A percentile compares a stretch with the other conserved stretches of the same genome.
Conservation (phyloP, 176 grass and related monocot species). For the Saccharum officinarum region DNA sequence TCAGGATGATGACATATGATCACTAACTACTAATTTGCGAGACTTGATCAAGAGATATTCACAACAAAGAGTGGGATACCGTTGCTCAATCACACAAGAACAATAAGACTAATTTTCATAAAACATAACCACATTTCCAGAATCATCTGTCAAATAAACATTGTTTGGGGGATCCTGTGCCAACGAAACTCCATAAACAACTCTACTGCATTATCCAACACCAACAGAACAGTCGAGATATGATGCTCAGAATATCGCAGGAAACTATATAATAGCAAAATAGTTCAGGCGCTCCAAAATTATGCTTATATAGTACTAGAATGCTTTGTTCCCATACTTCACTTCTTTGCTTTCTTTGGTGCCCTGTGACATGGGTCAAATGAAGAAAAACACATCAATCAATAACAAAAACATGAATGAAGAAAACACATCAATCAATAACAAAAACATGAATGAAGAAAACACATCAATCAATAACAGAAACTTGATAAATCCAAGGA, state of each 20-base stretch:
- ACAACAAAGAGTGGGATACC: not conserved
- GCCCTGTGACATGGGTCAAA: not conserved
- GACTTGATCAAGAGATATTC: not conserved
- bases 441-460: not conserved
- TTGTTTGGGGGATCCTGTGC: not conserved
- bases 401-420: not conserved
- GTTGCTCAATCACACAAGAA: not conserved
- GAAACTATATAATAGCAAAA: not conserved
- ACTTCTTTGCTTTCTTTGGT: slow-evolving; percentile 18
- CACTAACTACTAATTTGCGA: not conserved
- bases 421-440: not conserved
- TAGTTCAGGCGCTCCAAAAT: slow-evolving; percentile 12
- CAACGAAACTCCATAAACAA: not conserved
- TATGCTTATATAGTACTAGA: not conserved
- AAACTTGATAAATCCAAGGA: not conserved
- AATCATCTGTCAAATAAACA: not conserved
- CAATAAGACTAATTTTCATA: not conserved
- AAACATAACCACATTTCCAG: not conserved
- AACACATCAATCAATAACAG: not conserved
- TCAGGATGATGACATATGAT: not conserved
- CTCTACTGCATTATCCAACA: not conserved
- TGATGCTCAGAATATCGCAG: not conserved
- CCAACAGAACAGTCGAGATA: not conserved
- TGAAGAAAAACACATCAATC: not conserved
- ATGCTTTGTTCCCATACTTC: not conserved